Base-by-base conservation (phyloP, 1,284 basidiomycete species). In the Austroboletus novae-zelandiae region DNA sequence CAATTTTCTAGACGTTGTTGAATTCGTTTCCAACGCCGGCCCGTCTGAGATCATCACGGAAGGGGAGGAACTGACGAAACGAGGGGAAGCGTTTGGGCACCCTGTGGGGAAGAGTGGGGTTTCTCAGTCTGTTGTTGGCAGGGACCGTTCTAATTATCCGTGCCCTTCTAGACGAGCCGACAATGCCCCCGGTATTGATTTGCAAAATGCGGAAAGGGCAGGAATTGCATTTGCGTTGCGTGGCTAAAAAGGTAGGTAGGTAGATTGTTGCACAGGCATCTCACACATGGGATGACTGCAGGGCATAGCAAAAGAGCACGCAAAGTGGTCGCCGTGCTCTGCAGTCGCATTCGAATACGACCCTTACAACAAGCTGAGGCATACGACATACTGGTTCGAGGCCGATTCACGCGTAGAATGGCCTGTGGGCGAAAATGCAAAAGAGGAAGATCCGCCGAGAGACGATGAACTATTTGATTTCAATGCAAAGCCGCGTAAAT, bases 291-390 rank as follows among this genome's bases (percentile, higher is more conserved):
- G 25, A 34, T 17, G 9, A 30, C 39, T 41, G 17, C 59, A 97
- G 92, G 96, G 96, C 27, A 90, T 98, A 54, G 94, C 94, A 9
- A 98, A 99, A 74, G 94, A 98, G 67, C 97, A 99, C 66, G 94
- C 97, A 8, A 99, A 99, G 74, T 99, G 96, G 94, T 97, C 94
- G 0, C 96, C 97, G 13, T 91, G 94, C 51, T 91, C 94, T 1
- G 94, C 97, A 2, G 86, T 99, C 18, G 86, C 89, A 2, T 99
- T 97, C 61, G 97, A 99, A 73, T 99, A 99, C 64, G 97, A 99
- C 71, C 97, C 97, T 13, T 83, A 98, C 75, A 99, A 99, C 76
- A 92, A 93, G 67, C 77, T 99, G 30, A 83, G 94, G 51, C 97
- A 99, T 71, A 99, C 97, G 2, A 86, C 91, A 4, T 86, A 97